phyloP scores from a whole-genome alignment of 2,329 filamentous ascomycete species.

The Capronia epimyces region DNA sequence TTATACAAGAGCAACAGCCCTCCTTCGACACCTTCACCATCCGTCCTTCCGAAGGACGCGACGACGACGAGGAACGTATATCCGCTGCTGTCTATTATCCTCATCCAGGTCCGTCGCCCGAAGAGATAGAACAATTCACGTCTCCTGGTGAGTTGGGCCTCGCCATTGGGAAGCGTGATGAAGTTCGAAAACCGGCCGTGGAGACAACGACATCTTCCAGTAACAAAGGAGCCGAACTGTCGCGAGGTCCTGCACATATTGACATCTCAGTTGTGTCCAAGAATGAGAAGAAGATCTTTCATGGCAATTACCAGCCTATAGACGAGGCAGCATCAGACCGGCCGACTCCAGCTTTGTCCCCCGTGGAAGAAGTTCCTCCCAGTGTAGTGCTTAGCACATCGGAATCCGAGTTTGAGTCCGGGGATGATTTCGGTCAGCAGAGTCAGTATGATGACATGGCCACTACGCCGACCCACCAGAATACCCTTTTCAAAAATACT shows the following conservation, averaged over 20 bases:
- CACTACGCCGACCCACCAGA: constrained; percentile 42
- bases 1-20: not conserved
- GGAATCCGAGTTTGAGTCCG: constrained; percentile 42
- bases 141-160: constrained; percentile 20
- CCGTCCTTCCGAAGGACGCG: constrained; percentile 44
- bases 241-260: constrained; percentile 42
- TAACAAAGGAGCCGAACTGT: constrained; percentile 3
- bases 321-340: constrained; percentile 17
- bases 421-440: constrained; percentile 44
- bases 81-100: constrained; percentile 61
- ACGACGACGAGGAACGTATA: constrained; percentile 59
- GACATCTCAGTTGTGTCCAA: constrained; percentile 59
- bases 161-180: constrained; percentile 7
- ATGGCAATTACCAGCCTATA: constrained; percentile 45
- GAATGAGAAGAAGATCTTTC: constrained; percentile 55
- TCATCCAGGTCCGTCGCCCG: constrained; percentile 49
- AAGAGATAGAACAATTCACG: constrained; percentile 34
- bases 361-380: constrained; percentile 18
- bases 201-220: constrained; percentile 14
- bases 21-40: not conserved
- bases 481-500: constrained; percentile 30
- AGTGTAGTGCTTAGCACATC: constrained; percentile 33
- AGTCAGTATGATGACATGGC: constrained; percentile 52
- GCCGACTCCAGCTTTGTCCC: constrained; percentile 15
- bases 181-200: not conserved